Conservation (phyloP, 2,329 filamentous ascomycete species). For the Xylogone sp. region DNA sequence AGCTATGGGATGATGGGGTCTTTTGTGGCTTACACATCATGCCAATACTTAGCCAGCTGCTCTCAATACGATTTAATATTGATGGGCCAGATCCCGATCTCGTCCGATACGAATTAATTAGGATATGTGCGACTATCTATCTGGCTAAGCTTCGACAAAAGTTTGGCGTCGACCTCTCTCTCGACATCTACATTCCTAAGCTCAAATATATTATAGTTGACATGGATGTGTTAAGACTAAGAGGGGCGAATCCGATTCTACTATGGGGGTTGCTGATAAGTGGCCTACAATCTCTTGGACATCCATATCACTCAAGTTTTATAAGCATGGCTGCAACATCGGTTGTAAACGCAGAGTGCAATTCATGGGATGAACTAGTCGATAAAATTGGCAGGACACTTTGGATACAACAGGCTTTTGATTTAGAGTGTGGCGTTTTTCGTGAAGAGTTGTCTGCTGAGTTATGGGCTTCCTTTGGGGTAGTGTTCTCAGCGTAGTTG, state of each 20-base stretch:
- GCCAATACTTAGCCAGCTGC: conserved; percentile 6
- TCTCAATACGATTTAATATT: conserved; percentile 1
- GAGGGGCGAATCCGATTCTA: not conserved
- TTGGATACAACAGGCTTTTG: conserved; percentile 8
- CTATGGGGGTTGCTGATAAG: conserved; percentile 7
- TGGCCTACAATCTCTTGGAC: conserved; percentile 1
- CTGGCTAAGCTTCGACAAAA: conserved; percentile 3
- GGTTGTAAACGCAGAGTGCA: not conserved
- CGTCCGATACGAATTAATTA: conserved; percentile 1
- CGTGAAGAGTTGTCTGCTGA: not conserved
- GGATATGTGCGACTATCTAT: conserved; percentile 5
- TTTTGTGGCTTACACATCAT: conserved; percentile 8
- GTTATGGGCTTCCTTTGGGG: conserved; percentile 1
- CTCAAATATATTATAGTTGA: conserved; percentile 1
- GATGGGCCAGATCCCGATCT: not conserved
- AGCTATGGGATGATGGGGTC: conserved; percentile 7
- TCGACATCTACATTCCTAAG: conserved; percentile 3
- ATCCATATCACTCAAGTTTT: conserved; percentile 5
- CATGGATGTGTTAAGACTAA: not conserved
- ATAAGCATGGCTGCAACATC: not conserved
- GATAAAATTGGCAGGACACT: not conserved
- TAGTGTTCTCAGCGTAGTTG: too few species aligned
- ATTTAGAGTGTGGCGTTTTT: conserved; percentile 2
- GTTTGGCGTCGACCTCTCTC: conserved; percentile 4
- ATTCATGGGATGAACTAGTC: conserved; percentile 5